Evolutionary conservation across 2,329 filamentous ascomycete genomes (phyloP).

Genomic region (Nothophoma quercina): DNA sequence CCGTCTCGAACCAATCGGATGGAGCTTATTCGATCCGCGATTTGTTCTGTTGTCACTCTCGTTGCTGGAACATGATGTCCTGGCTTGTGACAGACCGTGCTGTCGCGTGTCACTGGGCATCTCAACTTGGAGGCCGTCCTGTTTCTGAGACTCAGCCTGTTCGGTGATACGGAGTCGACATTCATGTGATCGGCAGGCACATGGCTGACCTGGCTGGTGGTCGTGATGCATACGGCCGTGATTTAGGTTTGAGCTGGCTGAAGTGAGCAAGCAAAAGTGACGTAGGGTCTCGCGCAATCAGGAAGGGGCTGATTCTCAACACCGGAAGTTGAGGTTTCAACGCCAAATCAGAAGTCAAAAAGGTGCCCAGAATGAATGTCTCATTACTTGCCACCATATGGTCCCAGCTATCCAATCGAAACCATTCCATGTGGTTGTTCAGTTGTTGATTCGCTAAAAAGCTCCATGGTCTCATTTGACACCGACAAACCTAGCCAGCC

Average conservation of each 20-base stretch:
- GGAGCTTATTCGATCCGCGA: conserved; percentile 4
- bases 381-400: too few species aligned
- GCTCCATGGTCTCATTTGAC: too few species aligned
- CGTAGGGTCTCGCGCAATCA: conserved; percentile 4
- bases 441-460: too few species aligned
- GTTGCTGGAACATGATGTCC: conserved; percentile 3
- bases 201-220: background rate
- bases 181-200: conserved; percentile 11
- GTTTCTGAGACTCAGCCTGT: background rate
- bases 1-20: conserved; percentile 27
- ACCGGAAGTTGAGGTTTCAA: background rate
- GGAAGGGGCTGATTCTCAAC: conserved; percentile 5
- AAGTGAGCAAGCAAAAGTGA: conserved; percentile 5
- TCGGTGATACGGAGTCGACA: conserved; percentile 3
- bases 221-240: conserved; percentile 2
- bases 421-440: too few species aligned
- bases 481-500: too few species aligned
- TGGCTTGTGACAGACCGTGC: conserved; percentile 14
- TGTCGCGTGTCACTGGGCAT: conserved; percentile 19
- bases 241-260: conserved; percentile 6
- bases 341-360: background rate
- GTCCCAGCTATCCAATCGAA: too few species aligned
- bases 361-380: too few species aligned
- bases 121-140: background rate
- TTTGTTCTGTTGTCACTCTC: conserved; percentile 4